phyloP scores from a whole-genome alignment of 352 stramenopile species.

The Plasmopara viticola region DNA sequence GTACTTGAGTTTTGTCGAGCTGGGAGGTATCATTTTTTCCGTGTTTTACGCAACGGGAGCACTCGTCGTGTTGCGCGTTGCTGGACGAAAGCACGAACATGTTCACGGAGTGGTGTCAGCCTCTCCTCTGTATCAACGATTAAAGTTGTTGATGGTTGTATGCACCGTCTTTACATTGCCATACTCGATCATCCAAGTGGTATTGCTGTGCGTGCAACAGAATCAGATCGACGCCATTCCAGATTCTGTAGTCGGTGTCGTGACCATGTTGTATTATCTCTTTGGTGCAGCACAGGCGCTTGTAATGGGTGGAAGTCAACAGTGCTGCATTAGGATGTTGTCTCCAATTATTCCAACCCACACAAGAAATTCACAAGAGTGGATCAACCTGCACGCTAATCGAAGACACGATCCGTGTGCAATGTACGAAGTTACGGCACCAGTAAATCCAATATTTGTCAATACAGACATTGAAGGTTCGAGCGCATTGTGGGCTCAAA shows the following conservation, averaged over 20 bases:
- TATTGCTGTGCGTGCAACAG: slow-evolving; percentile 33
- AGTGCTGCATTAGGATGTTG: slow-evolving; percentile 52
- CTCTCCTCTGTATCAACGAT: slow-evolving; percentile 55
- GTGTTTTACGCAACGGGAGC: slow-evolving; percentile 38
- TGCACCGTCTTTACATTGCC: slow-evolving; percentile 58
- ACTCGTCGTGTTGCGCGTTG: slow-evolving; percentile 35
- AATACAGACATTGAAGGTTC: slow-evolving; percentile 76
- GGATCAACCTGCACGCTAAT: slow-evolving; percentile 24
- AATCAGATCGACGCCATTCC: slow-evolving; percentile 39
- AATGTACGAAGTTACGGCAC: slow-evolving; percentile 27
- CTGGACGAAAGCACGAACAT: slow-evolving; percentile 60
- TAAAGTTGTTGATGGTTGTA: slow-evolving; percentile 66
- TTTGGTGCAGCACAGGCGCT: slow-evolving; percentile 54
- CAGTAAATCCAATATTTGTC: slow-evolving; percentile 57
- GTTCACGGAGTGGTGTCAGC: slow-evolving; percentile 60
- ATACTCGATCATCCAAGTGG: slow-evolving; percentile 52
- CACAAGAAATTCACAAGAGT: slow-evolving; percentile 49
- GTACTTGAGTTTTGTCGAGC: slow-evolving; percentile 50
- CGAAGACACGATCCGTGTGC: slow-evolving; percentile 34
- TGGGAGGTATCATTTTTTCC: slow-evolving; percentile 39
- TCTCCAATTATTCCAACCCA: slow-evolving; percentile 47
- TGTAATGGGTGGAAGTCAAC: slow-evolving; percentile 62
- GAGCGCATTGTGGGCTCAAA: slow-evolving; percentile 61
- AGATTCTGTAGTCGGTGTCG: slow-evolving; percentile 45
- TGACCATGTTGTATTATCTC: slow-evolving; percentile 62